phyloP scores from a whole-genome alignment of 331 rosid genomes.

The Quercus lobata region DNA sequence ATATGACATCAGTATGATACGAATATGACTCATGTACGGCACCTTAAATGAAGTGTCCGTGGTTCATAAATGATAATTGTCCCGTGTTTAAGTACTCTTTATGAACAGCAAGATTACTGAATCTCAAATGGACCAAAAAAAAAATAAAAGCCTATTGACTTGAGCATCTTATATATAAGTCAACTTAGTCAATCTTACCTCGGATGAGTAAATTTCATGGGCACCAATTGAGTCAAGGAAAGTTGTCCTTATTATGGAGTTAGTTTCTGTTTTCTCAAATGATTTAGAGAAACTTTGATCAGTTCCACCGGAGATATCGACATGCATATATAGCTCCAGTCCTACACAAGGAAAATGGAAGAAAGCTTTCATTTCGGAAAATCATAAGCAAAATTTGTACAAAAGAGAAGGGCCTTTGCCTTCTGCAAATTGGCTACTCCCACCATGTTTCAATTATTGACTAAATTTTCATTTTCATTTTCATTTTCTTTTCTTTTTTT shows the following conservation, averaged over 20 bases:
- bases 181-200: background rate
- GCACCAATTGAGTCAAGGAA: conserved; percentile 8
- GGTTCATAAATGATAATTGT: no score
- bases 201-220: conserved; percentile 11
- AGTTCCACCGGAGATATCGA: background rate
- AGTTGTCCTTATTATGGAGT: background rate
- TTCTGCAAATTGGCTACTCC: no score
- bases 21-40: no score
- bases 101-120: no score
- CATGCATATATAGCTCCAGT: conserved; percentile 9
- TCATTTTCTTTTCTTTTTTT: no score
- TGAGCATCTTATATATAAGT: no score
- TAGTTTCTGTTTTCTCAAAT: background rate
- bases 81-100: no score
- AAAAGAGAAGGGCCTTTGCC: background rate
- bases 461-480: no score
- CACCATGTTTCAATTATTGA: no score
- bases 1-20: fast-evolving
- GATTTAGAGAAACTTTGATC: background rate
- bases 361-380: background rate
- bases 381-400: background rate
- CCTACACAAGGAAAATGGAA: background rate
- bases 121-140: no score
- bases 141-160: no score
- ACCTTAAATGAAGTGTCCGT: no score